A percentile compares a stretch with the other conserved stretches of the same genome.
Evolutionary conservation across 352 stramenopile species (phyloP).

Genomic region (Aphanomyces astaci): DNA sequence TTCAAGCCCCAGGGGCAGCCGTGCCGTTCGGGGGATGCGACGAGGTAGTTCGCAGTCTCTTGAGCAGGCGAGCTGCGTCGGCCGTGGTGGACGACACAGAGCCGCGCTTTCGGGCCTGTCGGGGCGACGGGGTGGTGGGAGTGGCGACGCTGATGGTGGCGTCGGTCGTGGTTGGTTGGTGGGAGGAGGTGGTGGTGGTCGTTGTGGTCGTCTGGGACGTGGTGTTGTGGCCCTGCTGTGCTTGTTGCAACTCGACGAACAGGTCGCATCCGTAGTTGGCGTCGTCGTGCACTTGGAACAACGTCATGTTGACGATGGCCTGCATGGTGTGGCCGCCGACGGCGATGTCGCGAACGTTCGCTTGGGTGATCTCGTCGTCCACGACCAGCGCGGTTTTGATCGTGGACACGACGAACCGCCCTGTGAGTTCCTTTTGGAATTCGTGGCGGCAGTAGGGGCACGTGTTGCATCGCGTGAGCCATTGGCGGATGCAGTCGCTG

Average conservation of each 20-base stretch:
- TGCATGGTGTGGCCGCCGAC: slow-evolving; percentile 20
- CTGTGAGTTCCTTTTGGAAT: slow-evolving; percentile 21
- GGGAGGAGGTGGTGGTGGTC: background rate
- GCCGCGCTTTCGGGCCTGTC: slow-evolving; percentile 1
- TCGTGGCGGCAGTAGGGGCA: slow-evolving; percentile 22
- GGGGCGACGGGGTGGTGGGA: background rate
- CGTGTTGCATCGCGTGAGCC: slow-evolving; percentile 19
- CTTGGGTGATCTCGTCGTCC: background rate
- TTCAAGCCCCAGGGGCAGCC: background rate
- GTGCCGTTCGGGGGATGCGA: background rate
- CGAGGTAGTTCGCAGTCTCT: slow-evolving; percentile 2
- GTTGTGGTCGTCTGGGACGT: background rate
- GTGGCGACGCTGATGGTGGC: background rate
- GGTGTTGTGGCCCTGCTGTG: background rate
- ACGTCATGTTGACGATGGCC: slow-evolving; percentile 21
- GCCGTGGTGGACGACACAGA: background rate
- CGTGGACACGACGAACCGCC: slow-evolving; percentile 6
- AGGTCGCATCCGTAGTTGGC: slow-evolving; percentile 13
- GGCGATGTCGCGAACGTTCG: background rate
- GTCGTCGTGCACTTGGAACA: slow-evolving; percentile 16
- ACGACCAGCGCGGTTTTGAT: slow-evolving; percentile 16
- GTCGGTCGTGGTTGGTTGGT: background rate
- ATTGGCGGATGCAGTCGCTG: slow-evolving; percentile 12
- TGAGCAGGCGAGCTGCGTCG: slow-evolving; percentile 4
- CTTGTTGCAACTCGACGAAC: slow-evolving; percentile 7